A percentile compares a stretch with the other conserved stretches of the same genome.
Conservation (phyloP, 1,139 yeast species). For the Zhuliangozyma blackwelliae region DNA sequence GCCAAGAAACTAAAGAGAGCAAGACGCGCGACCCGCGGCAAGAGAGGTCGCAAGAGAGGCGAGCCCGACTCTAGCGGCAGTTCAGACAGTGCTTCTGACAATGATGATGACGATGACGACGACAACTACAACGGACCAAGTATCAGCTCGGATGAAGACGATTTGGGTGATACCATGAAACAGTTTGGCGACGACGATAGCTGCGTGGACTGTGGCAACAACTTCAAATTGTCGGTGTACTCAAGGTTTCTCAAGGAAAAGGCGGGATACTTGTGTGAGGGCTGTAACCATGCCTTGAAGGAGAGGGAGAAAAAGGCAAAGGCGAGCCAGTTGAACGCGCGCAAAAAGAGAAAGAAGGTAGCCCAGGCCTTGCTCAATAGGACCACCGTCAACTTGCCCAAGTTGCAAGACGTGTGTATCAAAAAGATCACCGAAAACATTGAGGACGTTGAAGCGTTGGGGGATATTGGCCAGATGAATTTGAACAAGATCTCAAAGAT, state of each 20-base stretch:
- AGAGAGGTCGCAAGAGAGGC: constrained; percentile 27
- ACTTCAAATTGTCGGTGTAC: constrained; percentile 60
- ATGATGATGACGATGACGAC: constrained; percentile 18
- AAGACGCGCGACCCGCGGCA: constrained; percentile 11
- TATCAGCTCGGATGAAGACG: constrained; percentile 26
- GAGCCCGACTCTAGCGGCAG: constrained; percentile 18
- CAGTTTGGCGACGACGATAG: constrained; percentile 45
- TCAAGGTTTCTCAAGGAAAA: constrained; percentile 49
- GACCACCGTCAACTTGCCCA: constrained; percentile 57
- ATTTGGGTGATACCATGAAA: constrained; percentile 18
- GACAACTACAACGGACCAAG: constrained; percentile 30
- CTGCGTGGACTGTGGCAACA: constrained; percentile 57
- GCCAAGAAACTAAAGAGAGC: too few species aligned
- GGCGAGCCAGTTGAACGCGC: constrained; percentile 55
- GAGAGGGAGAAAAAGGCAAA: constrained; percentile 42
- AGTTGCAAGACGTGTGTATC: constrained; percentile 80
- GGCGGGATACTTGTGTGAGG: constrained; percentile 61
- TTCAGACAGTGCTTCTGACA: constrained; percentile 2
- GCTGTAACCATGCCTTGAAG: constrained; percentile 50
- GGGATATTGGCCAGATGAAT: constrained; percentile 71
- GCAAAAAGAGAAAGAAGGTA: constrained; percentile 69
- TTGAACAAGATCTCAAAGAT: constrained; percentile 67
- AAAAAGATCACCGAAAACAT: constrained; percentile 66
- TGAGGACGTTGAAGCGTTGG: constrained; percentile 69
- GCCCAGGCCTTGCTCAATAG: constrained; percentile 83